Evolutionary conservation across 371 early-diverging fungal species (phyloP), one percentile per base, ranked within the genome.

Genomic region (Mucor plumbeus): DNA sequence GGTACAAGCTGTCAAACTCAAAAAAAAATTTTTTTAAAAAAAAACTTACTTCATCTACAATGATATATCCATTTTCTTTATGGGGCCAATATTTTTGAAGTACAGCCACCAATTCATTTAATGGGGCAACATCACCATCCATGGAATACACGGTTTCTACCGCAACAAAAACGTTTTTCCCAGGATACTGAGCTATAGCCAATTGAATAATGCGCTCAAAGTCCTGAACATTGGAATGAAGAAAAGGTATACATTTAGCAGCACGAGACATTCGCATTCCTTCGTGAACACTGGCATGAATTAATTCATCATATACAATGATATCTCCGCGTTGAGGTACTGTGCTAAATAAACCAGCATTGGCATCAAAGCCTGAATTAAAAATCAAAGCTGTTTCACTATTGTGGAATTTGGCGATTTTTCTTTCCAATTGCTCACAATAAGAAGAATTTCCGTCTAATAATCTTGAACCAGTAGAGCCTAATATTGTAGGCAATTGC

Each of bases 291-390:
- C 90, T 90, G 1, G 95, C 94, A 69, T 95, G 95, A 50, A 93
- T 83, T 4, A 86, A 77, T 65, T 89, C 90, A 66, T 95, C 95
- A 64, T 88, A 87, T 6, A 95, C 35, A 59, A 93, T 76, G 13
- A 84, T 75, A 76, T 90, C 91, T 6, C 85, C 88, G 0, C 82
- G 86, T 63, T 89, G 89, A 31, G 92, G 90, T 0, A 93, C 69
- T 2, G 85, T 81, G 36, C 87, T 80, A 57, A 93, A 88, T 38
- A 95, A 77, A 4, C 87, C 82, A 0, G 88, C 77, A 67, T 95
- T 95, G 61, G 95, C 95, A 71, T 92, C 93, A 69, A 90, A 95
- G 0, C 95, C 95, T 15, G 92, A 92, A 76, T 93, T 92, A 75
- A 93, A 93, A 4, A 92, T 76, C 59, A 95, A 72, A 4, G 91